phyloP scores from a whole-genome alignment of 345 rosid species.

The Geranium brycei region DNA sequence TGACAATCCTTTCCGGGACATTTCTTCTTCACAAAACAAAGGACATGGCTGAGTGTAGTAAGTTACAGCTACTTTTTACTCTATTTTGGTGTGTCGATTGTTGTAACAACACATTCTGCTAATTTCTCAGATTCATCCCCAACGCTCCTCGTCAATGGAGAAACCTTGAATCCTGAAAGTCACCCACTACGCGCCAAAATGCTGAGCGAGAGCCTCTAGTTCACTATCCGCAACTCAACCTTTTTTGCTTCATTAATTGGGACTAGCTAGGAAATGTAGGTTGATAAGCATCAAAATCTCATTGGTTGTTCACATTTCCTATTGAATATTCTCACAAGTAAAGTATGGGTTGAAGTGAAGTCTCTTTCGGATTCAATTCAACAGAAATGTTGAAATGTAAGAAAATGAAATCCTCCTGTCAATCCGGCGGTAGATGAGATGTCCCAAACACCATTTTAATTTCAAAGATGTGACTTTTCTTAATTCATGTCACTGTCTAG shows the following conservation, averaged over 20 bases:
- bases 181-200: constrained; percentile 50
- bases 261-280: too few species aligned
- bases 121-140: constrained; percentile 30
- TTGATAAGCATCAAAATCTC: too few species aligned
- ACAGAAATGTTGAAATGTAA: too few species aligned
- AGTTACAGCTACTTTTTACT: constrained; percentile 12
- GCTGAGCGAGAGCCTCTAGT: constrained; percentile 24
- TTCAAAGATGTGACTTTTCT: too few species aligned
- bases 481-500: too few species aligned
- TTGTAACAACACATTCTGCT: not conserved
- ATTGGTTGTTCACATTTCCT: too few species aligned
- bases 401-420: constrained; percentile 11
- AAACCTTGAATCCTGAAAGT: constrained; percentile 31
- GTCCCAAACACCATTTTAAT: constrained; percentile 1
- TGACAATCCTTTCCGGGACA: constrained; percentile 71
- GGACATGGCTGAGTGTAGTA: constrained; percentile 56
- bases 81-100: constrained; percentile 7
- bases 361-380: constrained; percentile 12
- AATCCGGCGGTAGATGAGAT: constrained; percentile 33
- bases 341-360: not conserved
- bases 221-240: constrained; percentile 7
- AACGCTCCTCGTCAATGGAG: constrained; percentile 32
- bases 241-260: too few species aligned
- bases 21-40: constrained; percentile 80
- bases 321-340: too few species aligned